These are phyloP conservation scores for Brettanomyces anomalus DNA, from an alignment of 805 yeast species.

Conservation along the genomic window DNA sequence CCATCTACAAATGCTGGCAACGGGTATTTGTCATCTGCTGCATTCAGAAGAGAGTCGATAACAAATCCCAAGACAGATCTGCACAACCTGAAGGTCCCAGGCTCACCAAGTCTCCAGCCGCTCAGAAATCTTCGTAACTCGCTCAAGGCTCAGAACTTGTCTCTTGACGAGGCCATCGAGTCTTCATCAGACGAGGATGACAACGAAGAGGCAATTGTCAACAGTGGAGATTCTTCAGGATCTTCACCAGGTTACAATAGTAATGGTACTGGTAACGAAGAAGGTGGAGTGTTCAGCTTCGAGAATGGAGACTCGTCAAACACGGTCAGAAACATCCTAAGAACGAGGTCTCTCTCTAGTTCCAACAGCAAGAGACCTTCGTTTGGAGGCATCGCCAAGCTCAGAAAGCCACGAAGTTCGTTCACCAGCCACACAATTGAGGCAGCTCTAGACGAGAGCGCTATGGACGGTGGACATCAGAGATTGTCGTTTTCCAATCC, in stretches of 20 bases:
- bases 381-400: conserved; percentile 27
- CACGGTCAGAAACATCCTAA: conserved; percentile 6
- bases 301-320: conserved; percentile 12
- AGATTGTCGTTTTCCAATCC: conserved; percentile 28
- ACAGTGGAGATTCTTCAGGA: no score
- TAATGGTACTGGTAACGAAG: conserved; percentile 33
- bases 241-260: no score
- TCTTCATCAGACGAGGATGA: conserved; percentile 32
- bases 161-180: conserved; percentile 31
- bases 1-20: no score
- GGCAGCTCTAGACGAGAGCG: conserved; percentile 24
- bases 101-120: conserved; percentile 25
- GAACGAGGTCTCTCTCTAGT: conserved; percentile 16
- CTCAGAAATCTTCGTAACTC: conserved; percentile 23
- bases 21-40: no score
- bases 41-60: conserved; percentile 40
- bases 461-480: conserved; percentile 22
- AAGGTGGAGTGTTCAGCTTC: conserved; percentile 22
- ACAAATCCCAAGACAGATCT: conserved; percentile 35
- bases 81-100: conserved; percentile 39
- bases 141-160: conserved; percentile 20
- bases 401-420: conserved; percentile 25
- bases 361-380: conserved; percentile 21
- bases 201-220: conserved; percentile 26
- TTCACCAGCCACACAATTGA: conserved; percentile 24